Base-by-base conservation (phyloP, 148 eudicot species). In the Agrostemma githago region DNA sequence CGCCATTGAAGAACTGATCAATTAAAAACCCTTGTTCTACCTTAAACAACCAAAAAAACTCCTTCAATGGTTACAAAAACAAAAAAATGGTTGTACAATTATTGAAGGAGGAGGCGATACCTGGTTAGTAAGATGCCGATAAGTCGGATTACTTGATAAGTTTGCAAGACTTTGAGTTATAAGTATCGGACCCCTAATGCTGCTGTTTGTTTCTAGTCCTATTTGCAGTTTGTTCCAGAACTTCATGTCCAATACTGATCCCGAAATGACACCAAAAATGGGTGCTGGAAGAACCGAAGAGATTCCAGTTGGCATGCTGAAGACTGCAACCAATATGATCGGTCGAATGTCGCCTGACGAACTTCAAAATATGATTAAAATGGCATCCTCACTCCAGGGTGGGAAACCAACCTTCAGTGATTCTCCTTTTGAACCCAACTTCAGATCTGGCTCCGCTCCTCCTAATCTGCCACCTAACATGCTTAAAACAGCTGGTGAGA, bases 371-470 rank as follows among this genome's bases (percentile, higher is more conserved):
- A 95, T 95, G 93, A 42, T 95, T 62, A 85, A 92, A 77, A 78
- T 92, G 86, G 98, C 98, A 72, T 87, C 97, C 69, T 88, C 97
- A 3, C 89, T 92, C 74, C 89, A 91, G 78, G 88, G 93, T n/a
- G 88, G 72, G 64, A 88, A 84, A 38, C 77, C 90, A 17, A 57
- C 74, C 74, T n/a, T 76, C 8, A 80, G 73, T 71, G 85, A 77
- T 48, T 75, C 85, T 65, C 72, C 84, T 67, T 81, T 78, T 44
- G 81, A 66, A 66, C 59, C 83, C 51, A 79, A 78, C 65, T 84
- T 88, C 79, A 80, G 79, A 64, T 79, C 90, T 58, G 90, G 90
- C 40, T 76, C 87, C 34, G 72, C 85, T 78, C 93, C 97, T 51
- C 79, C 88, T 14, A 80, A 84, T 62, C 8, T 92, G 80, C 76